Evolutionary conservation across 192 early-diverging fungal genomes (phyloP).

Genomic region (Mortierella hygrophila): DNA sequence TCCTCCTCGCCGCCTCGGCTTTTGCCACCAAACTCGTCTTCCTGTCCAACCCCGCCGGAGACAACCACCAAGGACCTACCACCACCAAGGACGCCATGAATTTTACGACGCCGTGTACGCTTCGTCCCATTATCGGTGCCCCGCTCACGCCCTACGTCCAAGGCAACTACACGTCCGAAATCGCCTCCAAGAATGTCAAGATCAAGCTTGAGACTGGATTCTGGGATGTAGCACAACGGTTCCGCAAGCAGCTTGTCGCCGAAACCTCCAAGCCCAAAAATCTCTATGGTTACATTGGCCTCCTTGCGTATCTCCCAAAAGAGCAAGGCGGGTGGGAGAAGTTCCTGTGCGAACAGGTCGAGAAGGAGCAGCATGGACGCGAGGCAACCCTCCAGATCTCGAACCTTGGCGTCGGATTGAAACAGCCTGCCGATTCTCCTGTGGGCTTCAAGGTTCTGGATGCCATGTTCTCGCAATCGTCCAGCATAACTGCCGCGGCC

Average conservation of each 20-base stretch:
- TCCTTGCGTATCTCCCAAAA: constrained; percentile 24
- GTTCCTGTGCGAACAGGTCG: constrained; percentile 9
- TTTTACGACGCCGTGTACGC: constrained; percentile 11
- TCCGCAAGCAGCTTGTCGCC: constrained; percentile 12
- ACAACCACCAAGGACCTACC: not conserved
- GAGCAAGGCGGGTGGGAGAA: constrained; percentile 30
- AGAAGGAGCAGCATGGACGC: constrained; percentile 40
- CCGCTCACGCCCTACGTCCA: constrained; percentile 13
- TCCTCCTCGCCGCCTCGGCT: constrained; percentile 18
- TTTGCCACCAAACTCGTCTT: constrained; percentile 39
- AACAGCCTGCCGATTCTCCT: constrained; percentile 20
- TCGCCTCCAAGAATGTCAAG: constrained; percentile 19
- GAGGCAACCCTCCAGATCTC: constrained; percentile 26
- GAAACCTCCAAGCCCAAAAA: not conserved
- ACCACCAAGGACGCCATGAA: constrained; percentile 27
- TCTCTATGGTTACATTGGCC: constrained; percentile 13
- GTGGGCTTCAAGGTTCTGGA: constrained; percentile 15
- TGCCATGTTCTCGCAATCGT: constrained; percentile 27
- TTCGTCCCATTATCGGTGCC: constrained; percentile 21
- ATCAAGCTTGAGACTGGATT: constrained; percentile 18
- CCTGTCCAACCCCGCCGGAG: constrained; percentile 9
- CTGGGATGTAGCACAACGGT: constrained; percentile 23
- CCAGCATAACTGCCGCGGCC: not conserved
- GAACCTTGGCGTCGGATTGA: constrained; percentile 22
- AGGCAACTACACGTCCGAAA: constrained; percentile 24